A percentile compares a stretch with the other conserved stretches of the same genome.
Evolutionary conservation across 148 eudicot species (phyloP).

Genomic region (Chenopodium berlandieri): DNA sequence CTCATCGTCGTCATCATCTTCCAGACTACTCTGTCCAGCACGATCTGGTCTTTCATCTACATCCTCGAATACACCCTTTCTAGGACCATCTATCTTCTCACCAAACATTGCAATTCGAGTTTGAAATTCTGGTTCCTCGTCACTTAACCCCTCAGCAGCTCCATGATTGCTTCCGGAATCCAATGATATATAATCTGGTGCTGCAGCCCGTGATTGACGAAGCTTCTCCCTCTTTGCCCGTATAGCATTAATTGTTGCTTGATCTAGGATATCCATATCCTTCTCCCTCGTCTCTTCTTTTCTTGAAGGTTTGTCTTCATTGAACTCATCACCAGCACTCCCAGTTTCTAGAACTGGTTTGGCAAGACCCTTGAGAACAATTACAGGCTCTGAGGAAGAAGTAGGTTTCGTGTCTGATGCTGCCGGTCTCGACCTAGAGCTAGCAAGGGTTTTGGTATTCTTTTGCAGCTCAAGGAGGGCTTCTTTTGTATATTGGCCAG

Average conservation of each 20-base stretch:
- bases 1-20: constrained; percentile 77
- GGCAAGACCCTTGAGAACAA: constrained; percentile 63
- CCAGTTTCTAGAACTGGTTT: constrained; percentile 41
- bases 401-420: constrained; percentile 29
- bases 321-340: constrained; percentile 23
- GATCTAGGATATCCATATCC: constrained; percentile 46
- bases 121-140: constrained; percentile 91
- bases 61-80: constrained; percentile 79
- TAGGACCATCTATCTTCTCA: constrained; percentile 45
- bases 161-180: constrained; percentile 93
- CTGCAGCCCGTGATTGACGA: constrained; percentile 65
- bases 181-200: constrained; percentile 75
- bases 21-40: constrained; percentile 28
- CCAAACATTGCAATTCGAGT: constrained; percentile 75
- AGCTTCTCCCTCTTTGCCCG: constrained; percentile 71
- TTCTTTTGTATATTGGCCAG: constrained; percentile 81
- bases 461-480: constrained; percentile 81
- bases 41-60: constrained; percentile 42
- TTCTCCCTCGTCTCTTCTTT: constrained; percentile 26
- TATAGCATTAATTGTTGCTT: constrained; percentile 59
- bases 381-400: constrained; percentile 51
- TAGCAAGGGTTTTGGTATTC: constrained; percentile 64
- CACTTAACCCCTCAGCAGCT: constrained; percentile 88
- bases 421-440: constrained; percentile 31
- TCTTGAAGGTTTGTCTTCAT: constrained; percentile 19